phyloP scores from a whole-genome alignment of 257 asterid genomes.

The Plantago ovata region DNA sequence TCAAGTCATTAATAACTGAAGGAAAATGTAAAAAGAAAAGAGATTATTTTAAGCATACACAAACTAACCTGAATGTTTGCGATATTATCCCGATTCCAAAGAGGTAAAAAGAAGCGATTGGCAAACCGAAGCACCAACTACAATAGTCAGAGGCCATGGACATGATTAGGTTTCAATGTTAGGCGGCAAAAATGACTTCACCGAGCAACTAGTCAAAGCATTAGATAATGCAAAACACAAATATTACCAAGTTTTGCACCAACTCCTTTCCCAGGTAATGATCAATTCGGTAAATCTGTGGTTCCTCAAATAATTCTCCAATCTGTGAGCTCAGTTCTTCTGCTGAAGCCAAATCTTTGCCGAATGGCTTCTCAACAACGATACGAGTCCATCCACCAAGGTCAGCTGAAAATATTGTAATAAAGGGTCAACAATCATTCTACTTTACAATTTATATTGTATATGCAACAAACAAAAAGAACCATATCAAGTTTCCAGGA shows the following conservation, averaged over 20 bases:
- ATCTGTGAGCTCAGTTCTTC: constrained; percentile 93
- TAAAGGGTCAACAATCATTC: constrained; percentile 11
- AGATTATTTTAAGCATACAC: constrained; percentile 14
- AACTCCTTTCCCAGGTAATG: constrained; percentile 98
- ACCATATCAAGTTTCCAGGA: too few relatives aligned
- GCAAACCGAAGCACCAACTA: constrained; percentile 99
- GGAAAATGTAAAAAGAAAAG: constrained; percentile 5
- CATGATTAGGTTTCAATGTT: constrained; percentile 2
- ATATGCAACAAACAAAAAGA: too few relatives aligned
- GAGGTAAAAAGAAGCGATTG: constrained; percentile 89
- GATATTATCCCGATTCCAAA: constrained; percentile 97
- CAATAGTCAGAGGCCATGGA: constrained; percentile 27
- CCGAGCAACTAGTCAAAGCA: constrained; percentile 7
- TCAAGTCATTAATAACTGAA: constrained; percentile 11
- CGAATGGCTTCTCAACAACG: constrained; percentile 98
- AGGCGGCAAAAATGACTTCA: constrained; percentile 9
- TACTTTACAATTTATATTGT: neutral
- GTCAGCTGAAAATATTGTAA: constrained; percentile 55
- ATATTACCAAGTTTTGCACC: constrained; percentile 94
- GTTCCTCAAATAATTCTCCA: constrained; percentile 86
- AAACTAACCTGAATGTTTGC: constrained; percentile 78
- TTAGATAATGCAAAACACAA: neutral
- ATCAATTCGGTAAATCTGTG: constrained; percentile 92
- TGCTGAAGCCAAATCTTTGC: constrained; percentile 93
- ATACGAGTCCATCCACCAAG: constrained; percentile 98